Base-by-base conservation (phyloP, 768 basidiomycete species). In the Phlegmacium glaucopus region DNA sequence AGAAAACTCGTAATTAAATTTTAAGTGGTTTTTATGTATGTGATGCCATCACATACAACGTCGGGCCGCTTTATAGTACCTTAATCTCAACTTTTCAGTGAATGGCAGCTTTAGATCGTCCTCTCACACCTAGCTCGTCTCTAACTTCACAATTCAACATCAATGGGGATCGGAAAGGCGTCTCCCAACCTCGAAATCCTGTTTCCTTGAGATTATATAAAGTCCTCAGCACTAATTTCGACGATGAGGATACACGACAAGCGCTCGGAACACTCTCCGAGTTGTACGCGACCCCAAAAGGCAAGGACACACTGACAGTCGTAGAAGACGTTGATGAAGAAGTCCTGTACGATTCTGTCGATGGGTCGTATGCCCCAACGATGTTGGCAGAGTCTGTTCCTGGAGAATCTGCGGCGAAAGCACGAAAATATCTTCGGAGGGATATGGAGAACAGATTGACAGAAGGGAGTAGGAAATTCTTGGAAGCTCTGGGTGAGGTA, bases 141-240 rank as follows among this genome's bases (percentile, higher is more conserved):
- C n/a, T n/a, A n/a, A n/a, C 50, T 13, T 35, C 56, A 16, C 47
- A n/a, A n/a, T n/a, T 39, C 3, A 42, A 49, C n/a, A 47, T 45
- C 18, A 52, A 48, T 44, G 38, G 48, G 39, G 56, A 56, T 28
- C 52, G 56, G 7, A 64, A 59, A 36, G 52, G 54, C 48, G 41
- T 54, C 3, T 45, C 62, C 7, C 71, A 68, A 46, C 40, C 61
- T 8, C 76, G 81, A 50, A 89, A 88, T 57, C 92, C 94, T 2
- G 77, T 94, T 34, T 82, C 91, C n/a, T 68, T 87, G 1, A 77
- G 94, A 9, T 71, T 95, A n/a, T 94, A 92, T 67, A 96, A 96
- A 67, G 85, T 94, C 50, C 72, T 95, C 15, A 83, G 87, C 29
- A 86, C 86, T 2, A 86, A 78, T 41, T 92, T 86, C 49, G 82